phyloP scores from a whole-genome alignment of 306 rosid genomes.

The Datisca glomerata region DNA sequence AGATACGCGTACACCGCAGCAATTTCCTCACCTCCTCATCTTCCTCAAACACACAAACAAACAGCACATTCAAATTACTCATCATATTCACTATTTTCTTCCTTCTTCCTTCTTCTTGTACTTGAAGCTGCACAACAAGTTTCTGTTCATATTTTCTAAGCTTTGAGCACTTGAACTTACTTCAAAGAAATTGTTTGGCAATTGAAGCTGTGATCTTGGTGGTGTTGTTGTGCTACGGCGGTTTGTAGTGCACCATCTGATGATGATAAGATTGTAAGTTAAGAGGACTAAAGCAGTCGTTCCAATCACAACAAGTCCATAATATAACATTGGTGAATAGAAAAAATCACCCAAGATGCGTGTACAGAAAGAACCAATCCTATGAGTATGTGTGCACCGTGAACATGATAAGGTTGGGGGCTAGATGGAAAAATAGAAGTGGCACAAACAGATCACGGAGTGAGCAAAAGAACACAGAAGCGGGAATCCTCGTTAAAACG shows the following conservation, averaged over 20 bases:
- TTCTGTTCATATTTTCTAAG: constrained; percentile 18
- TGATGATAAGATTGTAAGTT: constrained; percentile 57
- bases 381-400: no score
- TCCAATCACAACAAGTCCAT: constrained; percentile 55
- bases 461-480: no score
- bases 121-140: constrained; percentile 50
- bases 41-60: constrained; percentile 75
- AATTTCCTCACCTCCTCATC: constrained; percentile 72
- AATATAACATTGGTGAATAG: constrained; percentile 62
- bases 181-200: no score
- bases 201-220: neutral
- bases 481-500: no score
- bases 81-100: constrained; percentile 1
- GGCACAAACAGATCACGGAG: no score
- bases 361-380: no score
- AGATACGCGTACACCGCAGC: constrained; percentile 64
- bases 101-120: constrained; percentile 42
- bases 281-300: constrained; percentile 40
- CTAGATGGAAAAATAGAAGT: no score
- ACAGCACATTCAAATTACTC: constrained; percentile 55
- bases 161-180: no score
- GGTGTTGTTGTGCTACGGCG: constrained; percentile 8
- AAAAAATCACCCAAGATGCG: no score
- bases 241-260: constrained; percentile 28
- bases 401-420: no score